phyloP scores from a whole-genome alignment of 2,329 filamentous ascomycete genomes.

The Teratosphaeria zuluensis region DNA sequence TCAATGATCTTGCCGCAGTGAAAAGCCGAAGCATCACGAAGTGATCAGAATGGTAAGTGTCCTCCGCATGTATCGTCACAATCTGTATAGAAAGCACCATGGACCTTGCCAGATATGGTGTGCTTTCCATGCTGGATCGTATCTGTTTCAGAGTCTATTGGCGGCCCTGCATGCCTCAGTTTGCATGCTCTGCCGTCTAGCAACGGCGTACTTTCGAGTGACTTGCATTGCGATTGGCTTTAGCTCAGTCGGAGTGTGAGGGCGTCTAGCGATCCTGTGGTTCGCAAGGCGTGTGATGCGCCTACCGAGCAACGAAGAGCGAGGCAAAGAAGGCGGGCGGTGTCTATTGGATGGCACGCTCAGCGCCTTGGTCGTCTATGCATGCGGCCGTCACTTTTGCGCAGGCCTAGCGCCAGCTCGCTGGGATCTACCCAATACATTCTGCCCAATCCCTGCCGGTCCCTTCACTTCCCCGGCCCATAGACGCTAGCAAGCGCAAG shows the following conservation, averaged over 20 bases:
- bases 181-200: background rate
- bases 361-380: background rate
- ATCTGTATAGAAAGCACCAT: too few relatives aligned
- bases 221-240: background rate
- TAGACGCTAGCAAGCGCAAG: background rate
- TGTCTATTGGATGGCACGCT: background rate
- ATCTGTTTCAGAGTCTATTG: background rate
- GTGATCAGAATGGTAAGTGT: background rate
- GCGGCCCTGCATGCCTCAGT: background rate
- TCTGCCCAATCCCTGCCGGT: background rate
- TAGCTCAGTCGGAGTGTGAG: background rate
- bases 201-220: background rate
- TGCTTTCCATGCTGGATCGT: background rate
- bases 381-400: background rate
- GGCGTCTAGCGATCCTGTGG: background rate
- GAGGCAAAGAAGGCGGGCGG: background rate
- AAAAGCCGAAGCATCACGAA: background rate
- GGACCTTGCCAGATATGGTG: background rate
- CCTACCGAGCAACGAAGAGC: background rate
- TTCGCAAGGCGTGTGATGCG: background rate
- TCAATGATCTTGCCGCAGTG: background rate
- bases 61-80: too few relatives aligned
- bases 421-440: background rate
- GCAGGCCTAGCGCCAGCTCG: background rate
- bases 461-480: background rate